Conservation (phyloP, 345 rosid genomes). For the Geranium rotundifolium region DNA sequence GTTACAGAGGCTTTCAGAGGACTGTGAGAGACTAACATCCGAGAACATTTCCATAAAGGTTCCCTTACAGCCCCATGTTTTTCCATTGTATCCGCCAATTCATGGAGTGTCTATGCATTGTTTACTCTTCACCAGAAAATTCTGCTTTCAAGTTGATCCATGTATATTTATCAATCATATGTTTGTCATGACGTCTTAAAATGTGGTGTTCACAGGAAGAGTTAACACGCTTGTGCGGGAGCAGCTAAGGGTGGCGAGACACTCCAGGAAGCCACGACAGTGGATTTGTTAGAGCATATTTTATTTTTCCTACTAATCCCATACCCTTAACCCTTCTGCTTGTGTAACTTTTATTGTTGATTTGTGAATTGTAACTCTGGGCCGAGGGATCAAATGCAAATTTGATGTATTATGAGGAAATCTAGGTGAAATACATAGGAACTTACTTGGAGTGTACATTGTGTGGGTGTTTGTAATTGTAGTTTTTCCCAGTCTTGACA, state of each 20-base stretch:
- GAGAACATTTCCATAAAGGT: constrained; percentile 88
- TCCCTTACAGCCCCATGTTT: background rate
- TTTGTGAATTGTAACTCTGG: too few species aligned
- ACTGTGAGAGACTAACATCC: constrained; percentile 77
- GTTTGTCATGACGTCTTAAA: background rate
- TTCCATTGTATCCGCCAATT: too few species aligned
- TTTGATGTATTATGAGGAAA: too few species aligned
- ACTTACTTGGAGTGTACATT: too few species aligned
- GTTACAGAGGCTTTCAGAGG: constrained; percentile 65
- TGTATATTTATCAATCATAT: background rate
- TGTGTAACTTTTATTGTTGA: too few species aligned
- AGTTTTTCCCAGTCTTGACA: too few species aligned
- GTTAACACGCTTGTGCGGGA: constrained; percentile 47
- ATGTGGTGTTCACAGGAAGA: constrained; percentile 47
- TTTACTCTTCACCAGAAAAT: background rate
- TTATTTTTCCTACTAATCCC: too few species aligned
- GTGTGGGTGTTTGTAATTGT: too few species aligned
- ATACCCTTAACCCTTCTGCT: too few species aligned
- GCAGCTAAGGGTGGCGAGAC: constrained; percentile 37
- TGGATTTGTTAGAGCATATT: background rate
- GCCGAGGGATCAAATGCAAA: too few species aligned
- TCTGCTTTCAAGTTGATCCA: too few species aligned
- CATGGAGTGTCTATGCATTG: background rate
- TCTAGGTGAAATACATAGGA: too few species aligned
- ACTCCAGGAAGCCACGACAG: background rate